Conservation (phyloP, 345 rosid genomes). For the Citropsis articulata region DNA sequence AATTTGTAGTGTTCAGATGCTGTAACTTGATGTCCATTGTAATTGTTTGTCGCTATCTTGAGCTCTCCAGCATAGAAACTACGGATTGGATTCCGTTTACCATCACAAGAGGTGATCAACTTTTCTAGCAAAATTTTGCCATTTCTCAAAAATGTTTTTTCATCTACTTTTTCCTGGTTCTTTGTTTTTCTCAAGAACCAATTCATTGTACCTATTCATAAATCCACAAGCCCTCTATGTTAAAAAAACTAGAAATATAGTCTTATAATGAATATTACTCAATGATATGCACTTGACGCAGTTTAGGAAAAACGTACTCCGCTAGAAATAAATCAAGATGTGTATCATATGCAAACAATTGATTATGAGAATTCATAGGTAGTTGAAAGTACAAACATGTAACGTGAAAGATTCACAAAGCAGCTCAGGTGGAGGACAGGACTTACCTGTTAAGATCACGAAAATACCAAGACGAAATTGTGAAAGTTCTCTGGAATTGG, state of each 20-base stretch:
- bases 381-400: not conserved
- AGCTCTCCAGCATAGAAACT: conserved; percentile 16
- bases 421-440: not conserved
- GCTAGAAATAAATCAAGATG: not conserved
- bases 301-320: no score
- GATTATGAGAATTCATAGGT: not conserved
- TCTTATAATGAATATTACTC: not conserved
- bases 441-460: not conserved
- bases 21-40: not conserved
- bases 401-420: not conserved
- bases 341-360: not conserved
- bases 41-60: conserved; percentile 11
- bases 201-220: not conserved
- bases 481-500: not conserved
- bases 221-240: not conserved
- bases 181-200: not conserved
- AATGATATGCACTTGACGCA: no score
- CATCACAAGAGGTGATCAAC: conserved; percentile 7
- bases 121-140: conserved; percentile 20
- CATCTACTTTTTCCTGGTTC: not conserved
- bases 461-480: not conserved
- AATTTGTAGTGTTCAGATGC: not conserved
- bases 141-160: conserved; percentile 4
- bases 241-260: not conserved
- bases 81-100: conserved; percentile 14